phyloP scores from a whole-genome alignment of 495 filamentous ascomycete species.

The Lasiosphaeria ovina region DNA sequence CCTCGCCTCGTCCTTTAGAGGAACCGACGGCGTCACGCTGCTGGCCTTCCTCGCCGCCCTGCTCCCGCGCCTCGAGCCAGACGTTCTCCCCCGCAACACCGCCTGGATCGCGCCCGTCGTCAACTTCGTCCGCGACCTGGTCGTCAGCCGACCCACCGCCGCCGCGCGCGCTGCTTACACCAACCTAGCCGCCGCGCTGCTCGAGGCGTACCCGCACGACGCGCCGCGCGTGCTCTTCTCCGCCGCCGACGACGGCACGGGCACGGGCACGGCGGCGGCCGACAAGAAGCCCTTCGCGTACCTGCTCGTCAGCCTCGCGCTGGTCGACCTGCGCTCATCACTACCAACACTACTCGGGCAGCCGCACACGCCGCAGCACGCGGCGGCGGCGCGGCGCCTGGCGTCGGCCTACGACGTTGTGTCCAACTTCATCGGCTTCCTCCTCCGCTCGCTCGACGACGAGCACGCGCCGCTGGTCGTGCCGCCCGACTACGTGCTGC shows the following conservation, averaged over 20 bases:
- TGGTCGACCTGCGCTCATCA: conserved; percentile 61
- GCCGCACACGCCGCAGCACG: conserved; percentile 51
- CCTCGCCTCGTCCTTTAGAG: conserved; percentile 49
- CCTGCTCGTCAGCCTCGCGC: conserved; percentile 57
- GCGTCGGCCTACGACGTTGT: conserved; percentile 58
- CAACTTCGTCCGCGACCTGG: conserved; percentile 42
- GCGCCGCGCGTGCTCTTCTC: conserved; percentile 49
- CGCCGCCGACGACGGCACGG: conserved; percentile 11
- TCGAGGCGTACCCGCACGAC: conserved; percentile 47
- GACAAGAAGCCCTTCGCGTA: conserved; percentile 54
- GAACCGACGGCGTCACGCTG: conserved; percentile 50
- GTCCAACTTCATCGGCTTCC: conserved; percentile 56
- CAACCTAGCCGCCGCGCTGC: conserved; percentile 50
- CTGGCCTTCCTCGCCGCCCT: conserved; percentile 46
- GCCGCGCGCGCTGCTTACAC: conserved; percentile 49
- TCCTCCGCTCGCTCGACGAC: conserved; percentile 49
- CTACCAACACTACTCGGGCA: conserved; percentile 58
- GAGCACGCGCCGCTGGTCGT: conserved; percentile 28
- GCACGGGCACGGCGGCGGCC: too few relatives aligned
- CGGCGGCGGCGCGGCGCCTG: conserved; percentile 48
- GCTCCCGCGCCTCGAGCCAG: conserved; percentile 39
- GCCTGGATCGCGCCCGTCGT: conserved; percentile 45
- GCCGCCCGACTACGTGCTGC: conserved; percentile 55
- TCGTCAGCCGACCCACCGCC: conserved; percentile 45
- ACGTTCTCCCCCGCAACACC: conserved; percentile 38